phyloP scores from a whole-genome alignment of 305 asterid genomes.

The Solanum hybrid region DNA sequence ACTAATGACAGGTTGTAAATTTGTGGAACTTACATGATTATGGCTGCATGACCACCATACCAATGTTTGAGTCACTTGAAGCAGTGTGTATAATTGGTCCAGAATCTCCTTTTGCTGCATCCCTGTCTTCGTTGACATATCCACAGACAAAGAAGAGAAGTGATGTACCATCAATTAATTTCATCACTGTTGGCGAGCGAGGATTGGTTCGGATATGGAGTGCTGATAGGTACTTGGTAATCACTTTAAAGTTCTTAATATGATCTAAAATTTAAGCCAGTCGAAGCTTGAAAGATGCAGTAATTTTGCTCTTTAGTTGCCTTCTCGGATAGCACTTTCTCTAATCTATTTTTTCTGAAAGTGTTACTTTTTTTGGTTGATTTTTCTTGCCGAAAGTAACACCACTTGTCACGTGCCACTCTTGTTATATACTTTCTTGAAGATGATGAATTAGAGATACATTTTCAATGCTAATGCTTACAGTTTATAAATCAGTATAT shows the following conservation, averaged over 20 bases:
- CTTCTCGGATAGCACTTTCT: background rate
- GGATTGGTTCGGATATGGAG: slow-evolving; percentile 90
- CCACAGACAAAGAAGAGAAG: slow-evolving; percentile 40
- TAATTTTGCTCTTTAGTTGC: background rate
- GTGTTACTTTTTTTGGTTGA: background rate
- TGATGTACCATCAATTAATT: slow-evolving; percentile 44
- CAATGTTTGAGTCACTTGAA: slow-evolving; percentile 81
- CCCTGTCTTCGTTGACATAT: slow-evolving; percentile 33
- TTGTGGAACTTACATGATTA: slow-evolving; percentile 81
- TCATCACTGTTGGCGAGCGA: slow-evolving; percentile 91
- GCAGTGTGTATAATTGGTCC: slow-evolving; percentile 57
- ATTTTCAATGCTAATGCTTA: background rate
- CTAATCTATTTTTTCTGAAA: background rate
- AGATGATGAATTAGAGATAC: background rate
- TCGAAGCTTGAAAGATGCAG: background rate
- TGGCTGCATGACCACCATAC: slow-evolving; percentile 59
- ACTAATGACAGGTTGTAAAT: slow-evolving; percentile 67
- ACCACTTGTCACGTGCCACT: background rate
- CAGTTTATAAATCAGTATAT: background rate
- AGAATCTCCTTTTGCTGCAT: slow-evolving; percentile 49
- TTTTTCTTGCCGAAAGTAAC: background rate
- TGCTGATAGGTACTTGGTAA: slow-evolving; percentile 60
- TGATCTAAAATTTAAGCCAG: background rate
- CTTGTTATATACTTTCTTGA: background rate
- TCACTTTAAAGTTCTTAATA: background rate